These are phyloP conservation scores for Gryganskiella cystojenkinii DNA, from an alignment of 192 early-diverging fungal species.

Conservation along the genomic window DNA sequence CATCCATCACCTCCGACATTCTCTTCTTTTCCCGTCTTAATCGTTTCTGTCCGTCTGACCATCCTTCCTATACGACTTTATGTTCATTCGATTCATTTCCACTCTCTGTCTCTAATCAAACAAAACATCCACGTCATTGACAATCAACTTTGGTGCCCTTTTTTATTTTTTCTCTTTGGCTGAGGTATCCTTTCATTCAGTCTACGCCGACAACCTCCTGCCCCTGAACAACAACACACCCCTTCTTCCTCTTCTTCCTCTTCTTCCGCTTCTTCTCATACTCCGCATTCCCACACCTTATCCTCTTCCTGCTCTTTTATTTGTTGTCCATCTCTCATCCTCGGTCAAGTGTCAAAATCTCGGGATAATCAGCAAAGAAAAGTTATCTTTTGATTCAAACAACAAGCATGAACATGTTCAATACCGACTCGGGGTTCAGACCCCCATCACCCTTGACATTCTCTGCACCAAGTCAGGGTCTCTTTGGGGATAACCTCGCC, in stretches of 20 bases:
- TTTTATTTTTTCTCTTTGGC: no score
- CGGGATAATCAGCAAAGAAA: background rate
- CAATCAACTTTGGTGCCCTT: no score
- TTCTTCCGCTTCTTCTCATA: background rate
- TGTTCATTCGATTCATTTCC: no score
- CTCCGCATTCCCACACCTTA: background rate
- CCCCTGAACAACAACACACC: no score
- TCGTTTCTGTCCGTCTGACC: no score
- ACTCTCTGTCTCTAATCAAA: no score
- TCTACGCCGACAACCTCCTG: no score
- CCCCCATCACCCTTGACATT: slow-evolving; percentile 43
- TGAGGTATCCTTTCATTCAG: no score
- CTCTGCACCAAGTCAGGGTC: slow-evolving; percentile 26
- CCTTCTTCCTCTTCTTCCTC: background rate
- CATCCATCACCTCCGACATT: background rate
- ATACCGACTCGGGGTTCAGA: slow-evolving; percentile 49
- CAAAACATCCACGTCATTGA: no score
- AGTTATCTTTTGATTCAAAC: background rate
- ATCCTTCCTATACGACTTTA: no score
- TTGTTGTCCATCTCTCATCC: background rate
- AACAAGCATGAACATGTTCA: slow-evolving; percentile 30
- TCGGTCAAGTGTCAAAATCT: background rate
- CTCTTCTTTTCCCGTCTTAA: background rate
- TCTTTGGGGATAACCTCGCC: slow-evolving; percentile 40
- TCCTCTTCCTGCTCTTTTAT: background rate